A percentile compares a stretch with the other conserved stretches of the same genome.
These are phyloP conservation scores for Peterozyma xylosa DNA, from an alignment of 805 yeast species.

Conservation along the genomic window DNA sequence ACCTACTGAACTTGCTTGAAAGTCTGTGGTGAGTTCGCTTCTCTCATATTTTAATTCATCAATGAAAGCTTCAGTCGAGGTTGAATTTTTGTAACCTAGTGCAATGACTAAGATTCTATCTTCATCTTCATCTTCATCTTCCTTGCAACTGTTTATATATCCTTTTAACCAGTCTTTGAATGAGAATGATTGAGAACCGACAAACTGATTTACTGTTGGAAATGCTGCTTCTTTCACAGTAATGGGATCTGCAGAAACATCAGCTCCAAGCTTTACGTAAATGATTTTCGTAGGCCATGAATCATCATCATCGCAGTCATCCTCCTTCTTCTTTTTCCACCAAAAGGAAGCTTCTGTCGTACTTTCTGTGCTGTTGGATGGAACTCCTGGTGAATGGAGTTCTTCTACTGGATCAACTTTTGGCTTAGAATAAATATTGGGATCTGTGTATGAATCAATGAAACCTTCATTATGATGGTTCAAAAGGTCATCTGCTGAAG, in stretches of 20 bases:
- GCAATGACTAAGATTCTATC: constrained; percentile 5
- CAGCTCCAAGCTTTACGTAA: constrained; percentile 4
- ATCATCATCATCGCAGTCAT: constrained; percentile 3
- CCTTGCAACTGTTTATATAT: constrained; percentile 1
- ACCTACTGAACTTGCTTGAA: background rate
- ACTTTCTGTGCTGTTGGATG: background rate
- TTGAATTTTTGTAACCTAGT: background rate
- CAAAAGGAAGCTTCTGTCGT: background rate
- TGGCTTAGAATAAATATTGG: too few species aligned
- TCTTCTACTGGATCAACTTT: background rate
- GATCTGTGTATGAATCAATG: too few species aligned
- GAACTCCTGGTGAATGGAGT: too few species aligned
- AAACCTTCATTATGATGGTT: too few species aligned
- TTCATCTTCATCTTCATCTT: constrained; percentile 2
- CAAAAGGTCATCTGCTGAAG: too few species aligned
- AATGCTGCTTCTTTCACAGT: background rate
- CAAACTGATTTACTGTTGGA: background rate
- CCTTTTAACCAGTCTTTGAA: constrained; percentile 5
- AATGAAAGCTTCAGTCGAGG: background rate
- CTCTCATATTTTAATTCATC: background rate
- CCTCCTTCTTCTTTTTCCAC: constrained; percentile 1
- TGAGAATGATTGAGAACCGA: background rate
- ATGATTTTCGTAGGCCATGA: constrained; percentile 4
- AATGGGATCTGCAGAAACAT: background rate
- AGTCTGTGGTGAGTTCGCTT: background rate